These are phyloP conservation scores for Coprinellus micaceus DNA, from an alignment of 768 basidiomycete genomes.

Conservation along the genomic window DNA sequence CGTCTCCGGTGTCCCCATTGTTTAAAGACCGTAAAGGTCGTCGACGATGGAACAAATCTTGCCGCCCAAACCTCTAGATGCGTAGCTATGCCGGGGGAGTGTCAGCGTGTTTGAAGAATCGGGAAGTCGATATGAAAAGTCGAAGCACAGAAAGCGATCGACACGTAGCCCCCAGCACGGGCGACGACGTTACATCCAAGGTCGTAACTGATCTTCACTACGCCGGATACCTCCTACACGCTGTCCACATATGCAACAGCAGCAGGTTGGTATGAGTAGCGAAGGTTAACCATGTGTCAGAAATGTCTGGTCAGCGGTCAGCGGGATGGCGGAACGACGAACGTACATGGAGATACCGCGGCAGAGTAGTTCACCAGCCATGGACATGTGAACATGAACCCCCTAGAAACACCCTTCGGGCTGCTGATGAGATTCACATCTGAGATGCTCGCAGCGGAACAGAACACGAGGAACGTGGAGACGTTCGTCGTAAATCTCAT, in stretches of 20 bases:
- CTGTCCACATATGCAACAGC: conserved; percentile 35
- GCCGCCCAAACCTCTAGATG: conserved; percentile 46
- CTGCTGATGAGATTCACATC: too few species aligned
- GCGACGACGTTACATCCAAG: conserved; percentile 37
- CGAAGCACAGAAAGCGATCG: neutral
- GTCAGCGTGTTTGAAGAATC: neutral
- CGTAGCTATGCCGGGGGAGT: conserved; percentile 43
- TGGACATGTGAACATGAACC: too few species aligned
- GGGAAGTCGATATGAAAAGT: conserved; percentile 3
- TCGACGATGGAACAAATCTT: conserved; percentile 40
- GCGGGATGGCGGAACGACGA: too few species aligned
- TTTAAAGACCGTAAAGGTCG: conserved; percentile 40
- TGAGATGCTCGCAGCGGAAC: too few species aligned
- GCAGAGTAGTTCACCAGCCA: too few species aligned
- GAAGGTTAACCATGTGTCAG: conserved; percentile 31
- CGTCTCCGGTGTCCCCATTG: conserved; percentile 21
- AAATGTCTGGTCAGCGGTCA: too few species aligned
- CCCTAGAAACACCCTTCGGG: too few species aligned
- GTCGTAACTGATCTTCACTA: conserved; percentile 31
- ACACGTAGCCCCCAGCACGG: conserved; percentile 42
- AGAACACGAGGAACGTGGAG: too few species aligned
- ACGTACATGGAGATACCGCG: too few species aligned
- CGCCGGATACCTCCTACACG: conserved; percentile 31
- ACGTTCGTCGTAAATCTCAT: too few species aligned
- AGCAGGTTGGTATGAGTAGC: conserved; percentile 36